Base-by-base conservation (phyloP, 768 basidiomycete genomes). In the Leccinum olivaceopallidum region DNA sequence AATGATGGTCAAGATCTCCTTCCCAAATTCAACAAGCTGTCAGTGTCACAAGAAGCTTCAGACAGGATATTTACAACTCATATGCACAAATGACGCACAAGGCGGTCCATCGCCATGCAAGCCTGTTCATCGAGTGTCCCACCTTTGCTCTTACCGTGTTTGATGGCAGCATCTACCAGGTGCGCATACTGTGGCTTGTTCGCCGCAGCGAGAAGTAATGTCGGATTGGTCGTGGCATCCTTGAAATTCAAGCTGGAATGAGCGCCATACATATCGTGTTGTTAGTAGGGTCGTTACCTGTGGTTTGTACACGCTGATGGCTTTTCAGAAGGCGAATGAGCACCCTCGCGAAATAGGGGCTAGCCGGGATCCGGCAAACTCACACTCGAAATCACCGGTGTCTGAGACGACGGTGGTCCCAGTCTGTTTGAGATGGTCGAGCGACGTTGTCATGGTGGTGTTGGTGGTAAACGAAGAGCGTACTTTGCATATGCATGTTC, bases 171-270 rank as follows among this genome's bases (percentile, higher is more conserved):
- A 63, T 94, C 84, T 67, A 95, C 86, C 60, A 95, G 78, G 60
- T 82, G 85, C 54, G 85, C 80, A 76, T 98, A 97, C 6, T 81
- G 84, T n/a, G 89, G 77, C 77, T 96, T 92, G 80, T 89, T 88
- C 59, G 92, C 87, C 42, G 95, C 95, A 18, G 92, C 88, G 67
- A 98, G 84, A 72, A 98, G 92, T 71, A 94, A 77, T 22, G 91
- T 93, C 13, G 95, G 96, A 81, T 98, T 98, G 63, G 95, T 98
- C 47, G 95, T 98, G 34, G 95, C 95, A 81, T 96, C 94, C 87
- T 94, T 39, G 9, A 36, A 71, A 60, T 54, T 16, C 5, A 20
- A 3, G 37, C 34, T 3, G 12, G 12, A 8, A 39, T 60, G 2
- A 57, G 32, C 20, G 9, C 24, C 34, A 30, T 24, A 12, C 28